A percentile compares a stretch with the other conserved stretches of the same genome.
Evolutionary conservation across 441 rosid species (phyloP).

Genomic region (Brassica hybrid): DNA sequence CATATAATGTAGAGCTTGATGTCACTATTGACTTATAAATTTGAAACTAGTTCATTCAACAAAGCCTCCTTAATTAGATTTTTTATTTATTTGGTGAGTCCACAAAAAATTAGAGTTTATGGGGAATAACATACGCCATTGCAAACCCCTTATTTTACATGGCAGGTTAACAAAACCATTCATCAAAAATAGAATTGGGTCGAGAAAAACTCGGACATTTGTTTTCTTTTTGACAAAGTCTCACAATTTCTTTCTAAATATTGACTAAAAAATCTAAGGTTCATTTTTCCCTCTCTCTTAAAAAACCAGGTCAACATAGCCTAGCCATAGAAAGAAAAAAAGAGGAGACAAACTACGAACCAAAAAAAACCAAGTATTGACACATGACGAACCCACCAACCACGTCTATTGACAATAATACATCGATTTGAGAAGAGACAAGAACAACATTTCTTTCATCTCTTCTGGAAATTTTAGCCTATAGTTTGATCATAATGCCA

Average conservation of each 20-base stretch:
- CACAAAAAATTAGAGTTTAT: neutral
- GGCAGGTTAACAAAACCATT: neutral
- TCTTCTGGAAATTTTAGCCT: neutral
- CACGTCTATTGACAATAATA: constrained; percentile 7
- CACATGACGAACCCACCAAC: constrained; percentile 11
- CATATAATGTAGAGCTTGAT: neutral
- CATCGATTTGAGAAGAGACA: constrained; percentile 14
- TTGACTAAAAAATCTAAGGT: constrained; percentile 31
- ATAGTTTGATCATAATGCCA: constrained; percentile 34
- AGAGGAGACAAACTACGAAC: too few relatives aligned
- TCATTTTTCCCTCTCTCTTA: constrained; percentile 35
- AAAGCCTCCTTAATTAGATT: neutral
- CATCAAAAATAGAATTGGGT: constrained; percentile 36
- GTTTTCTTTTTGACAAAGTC: neutral
- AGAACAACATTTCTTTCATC: neutral
- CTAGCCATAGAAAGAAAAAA: constrained; percentile 26
- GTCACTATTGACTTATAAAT: neutral
- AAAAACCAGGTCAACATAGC: constrained; percentile 29
- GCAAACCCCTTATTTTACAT: constrained; percentile 12
- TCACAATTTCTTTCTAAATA: constrained; percentile 36
- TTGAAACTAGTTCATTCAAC: neutral
- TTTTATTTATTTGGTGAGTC: neutral
- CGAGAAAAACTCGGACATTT: constrained; percentile 25
- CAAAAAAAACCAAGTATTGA: neutral
- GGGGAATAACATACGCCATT: constrained; percentile 12